Base-by-base conservation (phyloP, 345 rosid species). In the Boechera divaricarpa region DNA sequence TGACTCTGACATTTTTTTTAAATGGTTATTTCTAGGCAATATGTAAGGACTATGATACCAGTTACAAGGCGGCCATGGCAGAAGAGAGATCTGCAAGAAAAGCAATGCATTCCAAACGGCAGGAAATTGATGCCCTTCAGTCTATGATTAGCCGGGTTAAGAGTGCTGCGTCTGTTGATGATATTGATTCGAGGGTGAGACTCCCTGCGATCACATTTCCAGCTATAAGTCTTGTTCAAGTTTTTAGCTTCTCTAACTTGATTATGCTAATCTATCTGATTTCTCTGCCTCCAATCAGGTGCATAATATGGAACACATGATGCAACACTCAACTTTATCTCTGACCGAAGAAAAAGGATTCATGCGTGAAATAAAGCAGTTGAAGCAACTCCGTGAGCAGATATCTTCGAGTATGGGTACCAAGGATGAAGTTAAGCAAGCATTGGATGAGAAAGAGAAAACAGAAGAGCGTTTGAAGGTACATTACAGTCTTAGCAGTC, bases 391-490 rank as follows among this genome's bases (percentile, higher is more conserved):
- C 41, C 96, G 89, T 32, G 90, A 85, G 16, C 89, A 86, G 67
- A 76, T 88, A 31, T 78, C 83, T 44, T 82, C 86, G 69, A 82
- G 57, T 61, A 83, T 87, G 83, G 90, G 90, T 59, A 82, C 77
- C 61, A 85, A 82, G 54, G 90, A 83, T 59, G 97, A 86, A 72
- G 83, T 87, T 67, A 84, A 84, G 83, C 84, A 81, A 68, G 89
- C 89, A 48, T 60, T 84, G 77, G 87, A 91, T 62, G 86, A 82
- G 71, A 83, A 86, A 83, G 90, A 83, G 68, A 83, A 86, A 84
- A 81, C 80, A 21, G 94, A 91, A 79, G 91, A 86, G 81, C 85
- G 79, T 55, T 48, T 91, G 82, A 88, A 88, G 97, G 98, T 91
- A 84, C 70, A n/a, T 10, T 61, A 66, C 56, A 45, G 3, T 69